Base-by-base conservation (phyloP, 768 basidiomycete genomes). In the Lanmaoa rubissima region DNA sequence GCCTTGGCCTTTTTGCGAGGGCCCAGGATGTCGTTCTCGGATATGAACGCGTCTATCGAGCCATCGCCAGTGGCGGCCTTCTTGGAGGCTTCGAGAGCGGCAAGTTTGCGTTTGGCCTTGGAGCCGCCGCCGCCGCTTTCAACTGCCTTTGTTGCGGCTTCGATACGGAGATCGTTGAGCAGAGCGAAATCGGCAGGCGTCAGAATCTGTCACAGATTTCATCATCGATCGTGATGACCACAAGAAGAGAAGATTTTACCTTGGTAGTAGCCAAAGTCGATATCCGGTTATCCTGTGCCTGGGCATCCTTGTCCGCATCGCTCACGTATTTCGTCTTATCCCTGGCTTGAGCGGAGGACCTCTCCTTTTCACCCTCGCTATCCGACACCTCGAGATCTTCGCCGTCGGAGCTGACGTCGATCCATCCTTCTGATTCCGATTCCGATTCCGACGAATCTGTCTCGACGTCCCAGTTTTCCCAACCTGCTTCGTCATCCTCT, bases 181-280 rank as follows among this genome's bases (percentile, higher is more conserved):
- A 97, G 73, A 0, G 90, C 90, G 68, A 98, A 99, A 72, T 99
- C 97, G 32, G 94, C 94, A 0, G 97, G 97, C 0, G 97, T 98
- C 42, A 98, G 83, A 65, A 99, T 98, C 94, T 97, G 62, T 24
- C 36, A 14, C 26, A 13, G 41, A 8, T 5, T 3, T 47, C 39
- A 65, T 34, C 11, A 19, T 42, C 17, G 17, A 11, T 38, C 3
- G 11, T 6, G 7, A 46, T n/a, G 51, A 55, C 10, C 11, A 28
- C 36, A 5, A 28, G 1, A 14, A 32, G 19, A 14, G 5, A n/a
- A 0, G 1, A 0, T 3, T 64, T 48, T 54, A 88, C 93, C 76
- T 94, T 94, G 26, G 89, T 88, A 5, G 87, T 93, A 2, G 90
- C 90, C 48, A 94, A 74, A 0, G 82, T 85, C 28, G 90, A 90